Base-by-base conservation (phyloP, 345 rosid species). In the Brassica cretica region DNA sequence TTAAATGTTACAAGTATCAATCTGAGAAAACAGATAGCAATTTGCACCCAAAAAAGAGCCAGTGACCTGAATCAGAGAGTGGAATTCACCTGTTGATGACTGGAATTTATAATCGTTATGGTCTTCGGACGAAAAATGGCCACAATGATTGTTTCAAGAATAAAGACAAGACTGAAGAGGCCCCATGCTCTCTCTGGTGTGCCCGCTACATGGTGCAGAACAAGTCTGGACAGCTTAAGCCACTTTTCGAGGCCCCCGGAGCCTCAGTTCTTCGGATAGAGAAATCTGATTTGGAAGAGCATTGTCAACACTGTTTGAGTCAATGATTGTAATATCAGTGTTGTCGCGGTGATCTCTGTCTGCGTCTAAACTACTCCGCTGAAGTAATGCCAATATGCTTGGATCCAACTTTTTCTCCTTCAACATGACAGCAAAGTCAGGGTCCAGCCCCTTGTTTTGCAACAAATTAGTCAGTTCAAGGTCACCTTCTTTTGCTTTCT, bases 141-240 rank as follows among this genome's bases (percentile, higher is more conserved):
- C 51, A 96, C 92, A 72, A 85, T 79, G 62, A 87, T 81, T 55
- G 94, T 91, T 86, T 96, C 99, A 69, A 96, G 84, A 72, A 96
- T 89, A 85, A 96, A 96, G 77, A 91, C 81, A 69, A 90, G 90
- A 85, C 99, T 96, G 83, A 96, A 96, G 30, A 96, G 89, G 49
- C 86, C 96, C 99, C 99, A 93, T 77, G 98, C 97, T 72, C 98
- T 84, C 88, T 96, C 97, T 32, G 99, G 99, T 71, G 98, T 91
- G 63, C 99, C 93, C 1, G 90, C 97, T 77, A 88, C 79, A 75
- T 91, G 97, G 84, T 93, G 98, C 79, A 96, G 84, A 85, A 96
- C 78, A 87, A 86, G 82, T 83, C 98, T 88, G 70, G 88, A 91
- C 73, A 90, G 69, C 79, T 96, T 91, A 78, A 96, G 96, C 99